A percentile compares a stretch with the other conserved stretches of the same genome.
Conservation (phyloP, 495 filamentous ascomycete species). For the Stereocaulon alpinum region DNA sequence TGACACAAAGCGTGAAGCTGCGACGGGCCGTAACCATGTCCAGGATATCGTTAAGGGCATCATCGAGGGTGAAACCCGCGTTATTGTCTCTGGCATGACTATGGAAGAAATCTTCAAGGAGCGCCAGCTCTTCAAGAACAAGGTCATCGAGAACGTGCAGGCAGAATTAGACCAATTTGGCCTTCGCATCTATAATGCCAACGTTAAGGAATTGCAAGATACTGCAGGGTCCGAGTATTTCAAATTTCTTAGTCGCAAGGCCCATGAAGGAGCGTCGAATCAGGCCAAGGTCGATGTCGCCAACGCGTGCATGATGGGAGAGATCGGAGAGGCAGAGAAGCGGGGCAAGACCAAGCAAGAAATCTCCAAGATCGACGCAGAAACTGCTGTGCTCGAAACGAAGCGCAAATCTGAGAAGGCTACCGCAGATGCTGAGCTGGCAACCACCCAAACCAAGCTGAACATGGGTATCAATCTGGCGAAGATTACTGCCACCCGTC, state of each 20-base stretch:
- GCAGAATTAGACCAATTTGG: constrained; percentile 65
- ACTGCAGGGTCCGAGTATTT: constrained; percentile 70
- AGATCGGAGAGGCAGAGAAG: constrained; percentile 70
- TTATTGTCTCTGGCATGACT: constrained; percentile 68
- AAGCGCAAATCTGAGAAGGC: constrained; percentile 73
- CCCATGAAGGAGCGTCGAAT: constrained; percentile 72
- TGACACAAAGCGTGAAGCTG: constrained; percentile 16
- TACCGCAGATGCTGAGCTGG: constrained; percentile 60
- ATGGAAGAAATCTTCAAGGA: constrained; percentile 83
- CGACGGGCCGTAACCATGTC: constrained; percentile 49
- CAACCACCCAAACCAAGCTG: constrained; percentile 58
- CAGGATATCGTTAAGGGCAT: constrained; percentile 82
- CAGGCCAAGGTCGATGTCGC: constrained; percentile 72
- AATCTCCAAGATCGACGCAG: constrained; percentile 71
- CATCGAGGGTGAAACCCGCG: constrained; percentile 76
- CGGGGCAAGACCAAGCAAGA: constrained; percentile 42
- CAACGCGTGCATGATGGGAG: constrained; percentile 64
- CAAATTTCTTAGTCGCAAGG: constrained; percentile 65
- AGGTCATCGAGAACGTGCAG: constrained; percentile 70
- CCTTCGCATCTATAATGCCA: constrained; percentile 61
- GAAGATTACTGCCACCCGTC: constrained; percentile 58
- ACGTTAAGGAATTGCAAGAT: constrained; percentile 77
- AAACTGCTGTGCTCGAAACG: constrained; percentile 72
- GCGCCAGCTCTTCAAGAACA: constrained; percentile 66
- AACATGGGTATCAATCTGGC: constrained; percentile 59